Evolutionary conservation across 768 basidiomycete species (phyloP).

Genomic region (Auricularia sp.): DNA sequence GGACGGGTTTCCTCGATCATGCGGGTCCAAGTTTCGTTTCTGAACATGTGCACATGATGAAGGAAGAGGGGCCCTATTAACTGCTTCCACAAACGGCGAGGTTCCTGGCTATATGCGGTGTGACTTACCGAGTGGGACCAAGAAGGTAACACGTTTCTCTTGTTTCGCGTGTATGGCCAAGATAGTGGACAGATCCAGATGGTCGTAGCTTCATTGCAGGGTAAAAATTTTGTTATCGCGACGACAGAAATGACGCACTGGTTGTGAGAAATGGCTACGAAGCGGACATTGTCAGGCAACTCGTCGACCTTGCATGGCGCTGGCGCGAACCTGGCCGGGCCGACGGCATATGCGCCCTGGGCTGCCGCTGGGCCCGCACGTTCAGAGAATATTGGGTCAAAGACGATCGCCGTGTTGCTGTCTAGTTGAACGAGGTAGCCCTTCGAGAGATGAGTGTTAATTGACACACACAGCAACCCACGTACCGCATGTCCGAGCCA

Average conservation of each 20-base stretch:
- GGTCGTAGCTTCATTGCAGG: slow-evolving; percentile 26
- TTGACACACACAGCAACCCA: neutral
- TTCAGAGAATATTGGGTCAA: slow-evolving; percentile 33
- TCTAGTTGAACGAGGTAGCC: slow-evolving; percentile 22
- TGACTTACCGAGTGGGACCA: slow-evolving; percentile 27
- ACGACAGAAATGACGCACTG: slow-evolving; percentile 21
- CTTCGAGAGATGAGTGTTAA: slow-evolving; percentile 7
- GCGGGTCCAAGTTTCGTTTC: too few species aligned
- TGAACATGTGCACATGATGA: too few species aligned
- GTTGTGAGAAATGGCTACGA: slow-evolving; percentile 32
- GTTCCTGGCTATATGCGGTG: too few species aligned
- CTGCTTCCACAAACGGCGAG: too few species aligned
- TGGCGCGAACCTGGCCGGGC: slow-evolving; percentile 22
- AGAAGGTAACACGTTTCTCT: slow-evolving; percentile 17
- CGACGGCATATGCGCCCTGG: slow-evolving; percentile 15
- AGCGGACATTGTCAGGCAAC: slow-evolving; percentile 26
- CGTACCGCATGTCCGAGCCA: slow-evolving; percentile 32
- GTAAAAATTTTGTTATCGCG: too few species aligned
- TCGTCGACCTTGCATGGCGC: slow-evolving; percentile 29
- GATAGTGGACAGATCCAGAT: slow-evolving; percentile 30
- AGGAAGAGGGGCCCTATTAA: too few species aligned
- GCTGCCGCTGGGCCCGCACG: slow-evolving; percentile 20
- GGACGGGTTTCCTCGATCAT: too few species aligned
- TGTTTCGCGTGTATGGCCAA: slow-evolving; percentile 15
- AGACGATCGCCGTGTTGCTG: slow-evolving; percentile 21